Conservation (phyloP, 371 early-diverging fungal genomes). For the Zancudomyces culisetae region DNA sequence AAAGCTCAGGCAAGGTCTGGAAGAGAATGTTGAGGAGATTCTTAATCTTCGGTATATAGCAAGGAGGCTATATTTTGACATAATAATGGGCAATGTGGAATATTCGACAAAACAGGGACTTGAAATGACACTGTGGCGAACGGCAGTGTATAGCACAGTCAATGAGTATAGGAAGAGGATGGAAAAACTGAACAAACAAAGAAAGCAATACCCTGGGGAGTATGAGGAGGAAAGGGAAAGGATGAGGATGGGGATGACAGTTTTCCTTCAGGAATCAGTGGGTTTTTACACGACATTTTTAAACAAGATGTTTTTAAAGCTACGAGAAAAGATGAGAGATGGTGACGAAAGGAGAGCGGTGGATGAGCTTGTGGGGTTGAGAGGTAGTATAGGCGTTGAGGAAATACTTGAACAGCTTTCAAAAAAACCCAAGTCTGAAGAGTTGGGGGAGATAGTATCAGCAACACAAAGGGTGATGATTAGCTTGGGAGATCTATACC, state of each 20-base stretch:
- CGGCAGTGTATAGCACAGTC: neutral
- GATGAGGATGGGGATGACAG: neutral
- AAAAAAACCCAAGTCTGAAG: neutral
- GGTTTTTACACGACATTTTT: neutral
- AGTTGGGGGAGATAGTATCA: neutral
- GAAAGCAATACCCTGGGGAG: neutral
- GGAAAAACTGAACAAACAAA: neutral
- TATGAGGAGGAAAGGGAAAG: neutral
- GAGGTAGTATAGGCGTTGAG: neutral
- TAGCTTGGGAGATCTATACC: slow-evolving; percentile 1
- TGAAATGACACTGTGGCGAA: neutral
- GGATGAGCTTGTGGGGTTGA: neutral
- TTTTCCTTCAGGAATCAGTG: neutral
- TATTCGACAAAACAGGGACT: neutral
- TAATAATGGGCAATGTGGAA: neutral
- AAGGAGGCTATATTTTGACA: neutral
- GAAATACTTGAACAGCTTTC: neutral
- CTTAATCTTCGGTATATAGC: neutral
- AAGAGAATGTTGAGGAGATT: no score
- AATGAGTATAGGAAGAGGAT: neutral
- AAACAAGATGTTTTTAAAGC: neutral
- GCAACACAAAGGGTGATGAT: neutral
- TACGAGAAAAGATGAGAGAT: neutral
- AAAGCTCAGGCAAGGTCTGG: no score
- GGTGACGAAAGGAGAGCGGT: neutral